Conservation (phyloP, 2,329 filamentous ascomycete genomes). For the Cladophialophora immunda region DNA sequence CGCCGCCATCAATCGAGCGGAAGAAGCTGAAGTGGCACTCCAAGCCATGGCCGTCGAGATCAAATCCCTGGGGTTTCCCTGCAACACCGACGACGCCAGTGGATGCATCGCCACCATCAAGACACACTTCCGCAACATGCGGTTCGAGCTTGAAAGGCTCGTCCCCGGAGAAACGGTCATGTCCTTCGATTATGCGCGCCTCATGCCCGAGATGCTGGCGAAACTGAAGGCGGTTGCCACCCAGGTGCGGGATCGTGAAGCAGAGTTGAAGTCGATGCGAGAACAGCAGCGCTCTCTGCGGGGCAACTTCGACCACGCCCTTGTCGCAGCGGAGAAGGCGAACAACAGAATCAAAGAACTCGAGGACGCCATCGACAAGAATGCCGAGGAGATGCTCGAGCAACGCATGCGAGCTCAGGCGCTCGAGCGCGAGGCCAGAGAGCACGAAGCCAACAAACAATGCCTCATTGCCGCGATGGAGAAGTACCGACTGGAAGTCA, state of each 20-base stretch:
- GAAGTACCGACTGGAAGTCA: conserved; percentile 55
- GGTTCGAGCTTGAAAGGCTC: conserved; percentile 53
- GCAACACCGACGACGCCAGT: conserved; percentile 39
- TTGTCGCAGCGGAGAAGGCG: conserved; percentile 50
- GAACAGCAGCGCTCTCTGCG: conserved; percentile 52
- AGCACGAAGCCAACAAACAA: conserved; percentile 53
- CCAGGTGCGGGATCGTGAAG: conserved; percentile 45
- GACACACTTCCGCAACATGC: conserved; percentile 52
- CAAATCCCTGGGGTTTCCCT: conserved; percentile 51
- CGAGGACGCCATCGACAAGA: conserved; percentile 51
- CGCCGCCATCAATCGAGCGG: conserved; percentile 48
- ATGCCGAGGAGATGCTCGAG: conserved; percentile 56
- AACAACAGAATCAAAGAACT: conserved; percentile 49
- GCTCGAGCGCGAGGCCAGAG: conserved; percentile 51
- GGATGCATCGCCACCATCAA: conserved; percentile 51
- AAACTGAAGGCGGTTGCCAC: conserved; percentile 47
- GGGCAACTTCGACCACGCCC: conserved; percentile 55
- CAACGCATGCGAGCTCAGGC: conserved; percentile 54
- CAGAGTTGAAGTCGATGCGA: conserved; percentile 48
- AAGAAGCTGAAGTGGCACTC: conserved; percentile 50
- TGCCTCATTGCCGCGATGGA: conserved; percentile 53
- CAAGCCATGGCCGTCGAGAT: conserved; percentile 49
- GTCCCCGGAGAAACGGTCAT: conserved; percentile 55
- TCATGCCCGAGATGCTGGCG: conserved; percentile 51
- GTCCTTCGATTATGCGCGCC: conserved; percentile 49